Conservation (phyloP, 2,329 filamentous ascomycete genomes). For the Fusarium tupiense region DNA sequence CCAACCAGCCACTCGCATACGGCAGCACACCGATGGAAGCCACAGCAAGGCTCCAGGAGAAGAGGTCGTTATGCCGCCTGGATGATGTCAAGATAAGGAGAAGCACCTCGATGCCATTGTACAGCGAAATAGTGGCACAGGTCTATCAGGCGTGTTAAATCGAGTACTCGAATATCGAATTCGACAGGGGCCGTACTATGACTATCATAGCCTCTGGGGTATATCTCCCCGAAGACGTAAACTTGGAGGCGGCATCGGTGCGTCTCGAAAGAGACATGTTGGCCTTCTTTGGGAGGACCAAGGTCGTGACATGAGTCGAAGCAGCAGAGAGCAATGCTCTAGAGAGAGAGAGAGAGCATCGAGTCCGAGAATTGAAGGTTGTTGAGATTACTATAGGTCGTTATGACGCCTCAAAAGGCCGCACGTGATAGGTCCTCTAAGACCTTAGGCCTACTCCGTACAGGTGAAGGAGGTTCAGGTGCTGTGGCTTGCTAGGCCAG, state of each 20-base stretch:
- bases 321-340: not conserved
- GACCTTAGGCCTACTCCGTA: not conserved
- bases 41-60: conserved; percentile 28
- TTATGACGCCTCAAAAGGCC: not conserved
- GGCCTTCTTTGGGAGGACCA: conserved; percentile 6
- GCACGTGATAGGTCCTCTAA: not conserved
- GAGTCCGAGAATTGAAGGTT: not conserved
- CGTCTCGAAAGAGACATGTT: conserved; percentile 15
- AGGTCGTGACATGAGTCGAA: conserved; percentile 14
- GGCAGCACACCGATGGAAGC: conserved; percentile 23
- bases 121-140: conserved; percentile 25
- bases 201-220: conserved; percentile 29
- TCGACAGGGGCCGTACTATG: conserved; percentile 18
- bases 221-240: conserved; percentile 10
- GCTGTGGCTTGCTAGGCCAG: not conserved
- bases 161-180: not conserved
- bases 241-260: conserved; percentile 8
- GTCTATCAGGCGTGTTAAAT: conserved; percentile 7
- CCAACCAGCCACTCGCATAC: conserved; percentile 25
- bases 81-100: conserved; percentile 31
- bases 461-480: conserved; percentile 4
- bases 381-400: not conserved
- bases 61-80: conserved; percentile 19
- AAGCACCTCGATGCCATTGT: conserved; percentile 30
- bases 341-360: not conserved